Evolutionary conservation across 441 rosid species (phyloP).

Genomic region (Pelargonium exstipulatum): DNA sequence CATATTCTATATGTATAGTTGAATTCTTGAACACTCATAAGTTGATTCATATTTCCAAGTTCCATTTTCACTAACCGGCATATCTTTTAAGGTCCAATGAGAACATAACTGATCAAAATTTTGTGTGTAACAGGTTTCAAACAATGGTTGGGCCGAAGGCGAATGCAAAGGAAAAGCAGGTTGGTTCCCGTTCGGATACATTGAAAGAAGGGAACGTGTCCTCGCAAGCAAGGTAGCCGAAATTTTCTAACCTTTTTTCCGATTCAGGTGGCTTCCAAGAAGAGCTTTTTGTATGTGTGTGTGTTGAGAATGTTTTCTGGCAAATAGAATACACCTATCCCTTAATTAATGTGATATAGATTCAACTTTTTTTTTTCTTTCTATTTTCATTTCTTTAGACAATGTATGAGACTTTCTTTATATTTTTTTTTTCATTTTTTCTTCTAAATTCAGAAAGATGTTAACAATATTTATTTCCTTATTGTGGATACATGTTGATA

Average conservation of each 20-base stretch:
- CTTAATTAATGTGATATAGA: constrained; percentile 3
- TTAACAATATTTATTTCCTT: background rate
- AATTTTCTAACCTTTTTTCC: constrained; percentile 43
- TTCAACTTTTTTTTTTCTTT: background rate
- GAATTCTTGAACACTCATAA: background rate
- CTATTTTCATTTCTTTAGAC: background rate
- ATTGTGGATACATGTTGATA: constrained; percentile 6
- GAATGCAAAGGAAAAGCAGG: constrained; percentile 92
- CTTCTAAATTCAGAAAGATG: background rate
- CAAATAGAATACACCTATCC: constrained; percentile 6
- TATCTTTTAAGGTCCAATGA: background rate
- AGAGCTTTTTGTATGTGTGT: constrained; percentile 24
- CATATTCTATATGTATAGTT: background rate
- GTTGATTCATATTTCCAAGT: background rate
- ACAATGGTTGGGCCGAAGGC: constrained; percentile 91
- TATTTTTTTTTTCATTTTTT: background rate
- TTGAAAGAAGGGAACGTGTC: constrained; percentile 83
- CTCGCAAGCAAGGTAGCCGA: constrained; percentile 78
- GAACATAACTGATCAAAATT: constrained; percentile 8
- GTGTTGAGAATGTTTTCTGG: constrained; percentile 5
- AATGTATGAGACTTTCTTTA: background rate
- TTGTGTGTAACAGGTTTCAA: constrained; percentile 47
- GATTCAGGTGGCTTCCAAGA: constrained; percentile 18
- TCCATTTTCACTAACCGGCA: background rate
- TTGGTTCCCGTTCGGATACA: constrained; percentile 77